These are phyloP conservation scores for Aureobasidium vineae DNA, from an alignment of 2,329 filamentous ascomycete genomes.

Conservation along the genomic window DNA sequence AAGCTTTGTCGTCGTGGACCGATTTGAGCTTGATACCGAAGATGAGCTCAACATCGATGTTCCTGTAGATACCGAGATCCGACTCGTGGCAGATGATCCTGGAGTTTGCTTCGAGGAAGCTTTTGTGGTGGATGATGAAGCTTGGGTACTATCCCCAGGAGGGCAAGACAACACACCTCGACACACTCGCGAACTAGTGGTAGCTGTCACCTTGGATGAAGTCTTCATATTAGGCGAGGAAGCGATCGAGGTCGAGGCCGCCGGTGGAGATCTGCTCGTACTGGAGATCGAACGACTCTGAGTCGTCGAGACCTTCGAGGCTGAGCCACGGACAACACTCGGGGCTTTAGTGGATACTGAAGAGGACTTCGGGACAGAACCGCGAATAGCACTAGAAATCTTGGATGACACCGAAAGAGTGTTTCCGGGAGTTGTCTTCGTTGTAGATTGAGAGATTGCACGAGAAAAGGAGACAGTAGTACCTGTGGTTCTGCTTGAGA, in stretches of 20 bases:
- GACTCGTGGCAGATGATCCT: background rate
- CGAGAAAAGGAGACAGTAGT: background rate
- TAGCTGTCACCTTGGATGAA: background rate
- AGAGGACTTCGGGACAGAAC: background rate
- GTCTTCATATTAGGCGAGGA: background rate
- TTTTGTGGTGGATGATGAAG: no score
- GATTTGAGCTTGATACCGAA: background rate
- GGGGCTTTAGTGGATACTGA: background rate
- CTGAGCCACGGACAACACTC: background rate
- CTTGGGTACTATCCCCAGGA: background rate
- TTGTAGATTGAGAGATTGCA: background rate
- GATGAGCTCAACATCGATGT: background rate
- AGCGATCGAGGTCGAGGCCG: background rate
- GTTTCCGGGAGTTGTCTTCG: background rate
- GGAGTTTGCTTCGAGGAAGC: background rate
- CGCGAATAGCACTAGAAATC: background rate
- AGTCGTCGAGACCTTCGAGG: background rate
- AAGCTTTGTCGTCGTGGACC: background rate
- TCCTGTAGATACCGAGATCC: no score
- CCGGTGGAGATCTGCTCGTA: background rate
- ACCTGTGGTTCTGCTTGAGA: background rate
- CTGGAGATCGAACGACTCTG: background rate
- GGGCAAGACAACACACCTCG: constrained; percentile 7
- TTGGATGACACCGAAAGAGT: background rate
- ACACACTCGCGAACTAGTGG: background rate